Evolutionary conservation across 495 filamentous ascomycete species (phyloP).

Genomic region (Penicillium longicatenatum): DNA sequence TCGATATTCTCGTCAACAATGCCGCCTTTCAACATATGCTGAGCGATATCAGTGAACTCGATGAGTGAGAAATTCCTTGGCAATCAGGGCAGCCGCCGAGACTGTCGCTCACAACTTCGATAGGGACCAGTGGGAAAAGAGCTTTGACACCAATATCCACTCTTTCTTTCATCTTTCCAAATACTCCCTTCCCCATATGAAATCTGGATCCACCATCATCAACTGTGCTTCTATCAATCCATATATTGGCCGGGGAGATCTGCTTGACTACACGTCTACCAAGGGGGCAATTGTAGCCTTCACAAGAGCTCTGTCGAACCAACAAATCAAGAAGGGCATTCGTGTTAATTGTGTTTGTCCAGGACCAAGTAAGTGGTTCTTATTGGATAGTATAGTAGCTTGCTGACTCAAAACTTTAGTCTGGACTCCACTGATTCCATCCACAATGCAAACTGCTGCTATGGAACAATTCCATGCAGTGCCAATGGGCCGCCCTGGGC

Average conservation of each 20-base stretch:
- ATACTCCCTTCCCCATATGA: conserved; percentile 75
- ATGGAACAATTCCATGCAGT: conserved; percentile 69
- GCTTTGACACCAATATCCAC: conserved; percentile 77
- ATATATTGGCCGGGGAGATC: conserved; percentile 78
- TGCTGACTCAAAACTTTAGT: conserved; percentile 39
- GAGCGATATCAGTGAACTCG: conserved; percentile 67
- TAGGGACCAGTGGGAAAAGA: conserved; percentile 74
- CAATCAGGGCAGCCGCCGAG: background rate
- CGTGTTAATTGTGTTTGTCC: conserved; percentile 81
- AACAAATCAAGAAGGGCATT: conserved; percentile 71
- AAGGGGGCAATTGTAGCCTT: conserved; percentile 86
- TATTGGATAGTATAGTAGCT: background rate
- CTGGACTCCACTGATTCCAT: conserved; percentile 82
- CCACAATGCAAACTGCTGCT: conserved; percentile 71
- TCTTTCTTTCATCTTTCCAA: conserved; percentile 77
- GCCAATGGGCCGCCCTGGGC: conserved; percentile 78
- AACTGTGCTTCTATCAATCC: conserved; percentile 82
- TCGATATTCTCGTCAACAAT: conserved; percentile 84
- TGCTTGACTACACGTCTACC: conserved; percentile 82
- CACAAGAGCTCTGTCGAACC: conserved; percentile 76
- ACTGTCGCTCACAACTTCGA: background rate
- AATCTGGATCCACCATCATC: conserved; percentile 75
- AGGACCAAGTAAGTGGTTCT: conserved; percentile 56
- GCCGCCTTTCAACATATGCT: conserved; percentile 76
- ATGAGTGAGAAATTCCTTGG: conserved; percentile 54